A percentile compares a stretch with the other conserved stretches of the same genome.
Evolutionary conservation across 208 protist genomes (phyloP).

Genomic region (Novymonas esmeraldas): DNA sequence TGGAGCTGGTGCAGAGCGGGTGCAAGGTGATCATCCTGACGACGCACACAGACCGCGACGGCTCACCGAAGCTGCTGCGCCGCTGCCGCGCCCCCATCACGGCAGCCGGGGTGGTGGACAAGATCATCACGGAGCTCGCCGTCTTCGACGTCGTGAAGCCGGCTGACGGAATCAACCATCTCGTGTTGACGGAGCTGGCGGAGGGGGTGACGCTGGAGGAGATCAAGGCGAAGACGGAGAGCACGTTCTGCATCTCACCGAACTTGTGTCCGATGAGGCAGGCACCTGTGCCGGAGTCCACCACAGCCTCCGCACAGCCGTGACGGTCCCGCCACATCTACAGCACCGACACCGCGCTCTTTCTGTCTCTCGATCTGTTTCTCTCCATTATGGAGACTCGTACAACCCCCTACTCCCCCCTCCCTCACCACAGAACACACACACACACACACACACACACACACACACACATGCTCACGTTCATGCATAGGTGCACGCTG

Average conservation of each 20-base stretch:
- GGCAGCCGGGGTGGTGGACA: constrained; percentile 72
- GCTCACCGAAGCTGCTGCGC: constrained; percentile 84
- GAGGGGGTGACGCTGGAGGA: constrained; percentile 85
- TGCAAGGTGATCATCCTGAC: constrained; percentile 93
- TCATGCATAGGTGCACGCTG: no score
- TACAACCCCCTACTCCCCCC: no score
- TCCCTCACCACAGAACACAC: no score
- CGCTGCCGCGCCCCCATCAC: constrained; percentile 89
- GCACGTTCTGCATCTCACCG: constrained; percentile 45
- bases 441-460: no score
- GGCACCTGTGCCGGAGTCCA: constrained; percentile 15
- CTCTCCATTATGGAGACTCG: no score
- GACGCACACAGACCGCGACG: constrained; percentile 92
- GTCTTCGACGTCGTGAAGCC: constrained; percentile 88
- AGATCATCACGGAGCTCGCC: constrained; percentile 95
- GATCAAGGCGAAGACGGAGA: constrained; percentile 58
- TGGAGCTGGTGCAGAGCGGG: constrained; percentile 90
- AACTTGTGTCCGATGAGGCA: constrained; percentile 37
- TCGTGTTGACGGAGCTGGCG: constrained; percentile 84
- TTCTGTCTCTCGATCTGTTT: no score
- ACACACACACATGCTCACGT: no score
- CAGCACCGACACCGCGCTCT: no score
- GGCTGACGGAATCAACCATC: constrained; percentile 24
- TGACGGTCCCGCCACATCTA: no score
- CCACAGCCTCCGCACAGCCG: not conserved